Conservation (phyloP, 2,329 filamentous ascomycete species). For the Orbilia javanica region DNA sequence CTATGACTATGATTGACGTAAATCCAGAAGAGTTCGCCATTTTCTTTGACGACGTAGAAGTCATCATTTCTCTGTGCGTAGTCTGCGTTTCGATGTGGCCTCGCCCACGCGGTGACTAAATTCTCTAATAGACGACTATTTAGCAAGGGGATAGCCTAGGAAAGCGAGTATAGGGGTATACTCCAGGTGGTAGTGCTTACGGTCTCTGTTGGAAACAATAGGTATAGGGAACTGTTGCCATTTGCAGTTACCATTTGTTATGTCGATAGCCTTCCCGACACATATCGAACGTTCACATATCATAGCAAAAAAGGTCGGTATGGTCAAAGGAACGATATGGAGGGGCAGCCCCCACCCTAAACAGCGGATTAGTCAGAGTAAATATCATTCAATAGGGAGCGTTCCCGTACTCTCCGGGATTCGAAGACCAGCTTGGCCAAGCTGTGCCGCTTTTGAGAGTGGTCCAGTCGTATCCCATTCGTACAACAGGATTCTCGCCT, state of each 20-base stretch:
- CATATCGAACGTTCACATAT: slow-evolving; percentile 73
- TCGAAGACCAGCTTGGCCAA: slow-evolving; percentile 69
- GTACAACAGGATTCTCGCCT: slow-evolving; percentile 71
- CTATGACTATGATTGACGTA: slow-evolving; percentile 38
- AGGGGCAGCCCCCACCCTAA: slow-evolving; percentile 73
- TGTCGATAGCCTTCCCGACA: slow-evolving; percentile 66
- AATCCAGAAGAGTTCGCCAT: slow-evolving; percentile 77
- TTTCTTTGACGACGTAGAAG: slow-evolving; percentile 88
- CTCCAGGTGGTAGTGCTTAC: slow-evolving; percentile 66
- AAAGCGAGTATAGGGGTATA: background rate
- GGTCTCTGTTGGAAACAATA: slow-evolving; percentile 65
- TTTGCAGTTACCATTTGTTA: slow-evolving; percentile 64
- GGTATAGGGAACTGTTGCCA: slow-evolving; percentile 51
- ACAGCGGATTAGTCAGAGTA: slow-evolving; percentile 63
- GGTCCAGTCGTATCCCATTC: slow-evolving; percentile 73
- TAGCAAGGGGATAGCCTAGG: slow-evolving; percentile 63
- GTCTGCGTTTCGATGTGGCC: slow-evolving; percentile 76
- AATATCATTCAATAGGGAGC: slow-evolving; percentile 1
- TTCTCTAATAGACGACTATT: slow-evolving; percentile 65
- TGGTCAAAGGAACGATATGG: slow-evolving; percentile 78
- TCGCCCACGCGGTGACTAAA: slow-evolving; percentile 86
- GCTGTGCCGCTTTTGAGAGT: slow-evolving; percentile 67
- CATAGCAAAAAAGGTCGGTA: slow-evolving; percentile 78
- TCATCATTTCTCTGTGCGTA: slow-evolving; percentile 78
- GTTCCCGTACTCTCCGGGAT: slow-evolving; percentile 66